These are phyloP conservation scores for Hyaloscypha variabilis DNA, from an alignment of 495 filamentous ascomycete genomes.

Conservation along the genomic window DNA sequence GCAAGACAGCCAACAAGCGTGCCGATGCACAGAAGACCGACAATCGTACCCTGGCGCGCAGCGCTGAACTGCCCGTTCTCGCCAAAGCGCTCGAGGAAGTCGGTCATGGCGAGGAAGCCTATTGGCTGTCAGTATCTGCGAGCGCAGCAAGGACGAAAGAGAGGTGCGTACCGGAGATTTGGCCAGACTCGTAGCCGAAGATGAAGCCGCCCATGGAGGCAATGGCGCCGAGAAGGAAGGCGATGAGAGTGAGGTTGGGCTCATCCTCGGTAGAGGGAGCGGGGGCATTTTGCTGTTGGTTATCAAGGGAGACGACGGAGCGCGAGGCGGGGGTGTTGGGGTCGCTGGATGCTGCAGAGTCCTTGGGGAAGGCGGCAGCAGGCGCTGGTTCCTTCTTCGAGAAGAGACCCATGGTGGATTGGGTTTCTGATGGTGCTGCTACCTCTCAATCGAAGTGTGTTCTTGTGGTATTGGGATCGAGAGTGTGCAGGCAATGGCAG, in stretches of 20 bases:
- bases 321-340: background rate
- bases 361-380: background rate
- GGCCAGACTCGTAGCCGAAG: slow-evolving; percentile 73
- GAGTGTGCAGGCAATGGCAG: background rate
- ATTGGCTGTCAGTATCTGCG: background rate
- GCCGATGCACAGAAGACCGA: slow-evolving; percentile 64
- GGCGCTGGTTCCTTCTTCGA: background rate
- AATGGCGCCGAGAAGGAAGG: slow-evolving; percentile 44
- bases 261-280: background rate
- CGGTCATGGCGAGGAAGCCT: slow-evolving; percentile 64
- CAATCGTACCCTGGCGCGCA: slow-evolving; percentile 54
- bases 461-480: background rate
- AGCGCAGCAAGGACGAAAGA: slow-evolving; percentile 4
- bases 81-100: slow-evolving; percentile 54
- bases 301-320: background rate
- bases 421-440: background rate
- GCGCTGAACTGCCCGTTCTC: slow-evolving; percentile 45
- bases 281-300: background rate
- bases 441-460: background rate
- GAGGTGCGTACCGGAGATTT: slow-evolving; percentile 29
- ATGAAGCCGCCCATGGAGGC: slow-evolving; percentile 79
- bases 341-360: no score
- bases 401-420: background rate
- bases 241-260: slow-evolving; percentile 36
- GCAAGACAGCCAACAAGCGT: slow-evolving; percentile 69